Percentiles rank a stretch among this genome's conserved stretches.
These are phyloP conservation scores for Chytriomyces sp. DNA, from an alignment of 192 early-diverging fungal species.

Conservation along the genomic window DNA sequence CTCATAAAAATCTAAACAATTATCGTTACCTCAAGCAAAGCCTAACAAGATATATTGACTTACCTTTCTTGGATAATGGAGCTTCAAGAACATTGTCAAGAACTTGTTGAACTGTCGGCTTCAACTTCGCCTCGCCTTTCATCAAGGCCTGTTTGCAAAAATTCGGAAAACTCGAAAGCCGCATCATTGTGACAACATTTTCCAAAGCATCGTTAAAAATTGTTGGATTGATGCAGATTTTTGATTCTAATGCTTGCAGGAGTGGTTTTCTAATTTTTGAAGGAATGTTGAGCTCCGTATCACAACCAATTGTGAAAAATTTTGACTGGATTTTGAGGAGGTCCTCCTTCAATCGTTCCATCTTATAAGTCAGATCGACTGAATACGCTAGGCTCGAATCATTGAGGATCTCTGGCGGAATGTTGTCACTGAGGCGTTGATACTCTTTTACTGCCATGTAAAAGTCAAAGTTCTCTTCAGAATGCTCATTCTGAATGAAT, in stretches of 20 bases:
- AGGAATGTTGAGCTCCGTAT: conserved; percentile 34
- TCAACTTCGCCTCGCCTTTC: background rate
- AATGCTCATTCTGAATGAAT: conserved; percentile 1
- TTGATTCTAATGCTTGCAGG: conserved; percentile 9
- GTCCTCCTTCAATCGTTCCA: background rate
- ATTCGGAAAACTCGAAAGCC: conserved; percentile 31
- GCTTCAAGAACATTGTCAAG: background rate
- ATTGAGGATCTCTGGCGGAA: background rate
- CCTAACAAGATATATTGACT: background rate
- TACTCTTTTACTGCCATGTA: conserved; percentile 22
- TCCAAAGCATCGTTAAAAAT: conserved; percentile 35
- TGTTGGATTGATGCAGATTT: conserved; percentile 27
- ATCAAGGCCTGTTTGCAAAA: conserved; percentile 26
- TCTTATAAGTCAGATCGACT: background rate
- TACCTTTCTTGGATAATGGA: conserved; percentile 7
- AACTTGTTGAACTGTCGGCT: conserved; percentile 3
- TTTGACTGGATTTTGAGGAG: conserved; percentile 20
- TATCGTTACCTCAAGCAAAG: background rate
- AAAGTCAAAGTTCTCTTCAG: conserved; percentile 7
- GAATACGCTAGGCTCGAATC: background rate
- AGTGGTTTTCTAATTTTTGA: conserved; percentile 22
- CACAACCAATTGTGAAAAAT: conserved; percentile 9
- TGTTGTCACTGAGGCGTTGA: conserved; percentile 2
- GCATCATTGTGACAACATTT: conserved; percentile 32
- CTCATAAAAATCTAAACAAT: conserved; percentile 13